Evolutionary conservation across 176 grass and related monocot genomes (phyloP).

Genomic region (Oryza rufipogon): DNA sequence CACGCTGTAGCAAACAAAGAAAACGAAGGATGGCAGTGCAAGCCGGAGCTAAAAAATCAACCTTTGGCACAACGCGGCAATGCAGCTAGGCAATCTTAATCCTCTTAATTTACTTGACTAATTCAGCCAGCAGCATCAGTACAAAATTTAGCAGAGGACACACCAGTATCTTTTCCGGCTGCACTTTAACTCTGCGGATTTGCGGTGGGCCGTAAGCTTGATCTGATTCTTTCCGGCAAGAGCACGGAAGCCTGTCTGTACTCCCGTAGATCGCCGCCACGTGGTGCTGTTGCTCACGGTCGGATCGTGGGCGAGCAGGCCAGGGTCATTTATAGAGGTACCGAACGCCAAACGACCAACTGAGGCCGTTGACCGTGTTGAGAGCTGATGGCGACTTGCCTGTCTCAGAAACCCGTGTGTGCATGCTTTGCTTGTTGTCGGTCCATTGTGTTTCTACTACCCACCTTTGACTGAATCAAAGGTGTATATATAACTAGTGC

Average conservation of each 20-base stretch:
- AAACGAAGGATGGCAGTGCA: slow-evolving; percentile 9
- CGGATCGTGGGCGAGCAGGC: slow-evolving; percentile 23
- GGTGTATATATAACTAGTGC: too few relatives aligned
- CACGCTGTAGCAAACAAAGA: neutral
- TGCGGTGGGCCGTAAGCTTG: neutral
- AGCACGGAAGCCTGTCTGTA: slow-evolving; percentile 39
- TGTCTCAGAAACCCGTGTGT: neutral
- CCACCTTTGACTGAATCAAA: too few relatives aligned
- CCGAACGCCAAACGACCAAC: slow-evolving; percentile 50
- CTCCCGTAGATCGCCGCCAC: slow-evolving; percentile 21
- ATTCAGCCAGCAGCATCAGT: neutral
- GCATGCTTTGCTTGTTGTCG: neutral
- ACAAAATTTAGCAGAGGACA: neutral
- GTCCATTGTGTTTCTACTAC: neutral
- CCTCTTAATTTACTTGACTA: neutral
- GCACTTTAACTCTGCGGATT: neutral
- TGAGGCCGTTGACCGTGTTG: slow-evolving; percentile 43
- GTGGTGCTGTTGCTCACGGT: slow-evolving; percentile 32
- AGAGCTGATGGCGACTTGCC: neutral
- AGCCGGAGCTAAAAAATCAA: neutral
- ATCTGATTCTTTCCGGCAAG: slow-evolving; percentile 2
- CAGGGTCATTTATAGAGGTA: slow-evolving; percentile 43
- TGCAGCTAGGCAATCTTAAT: neutral
- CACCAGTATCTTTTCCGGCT: neutral
- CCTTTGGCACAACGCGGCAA: slow-evolving; percentile 24